Base-by-base conservation (phyloP, 495 filamentous ascomycete genomes). In the Thozetella sp. region DNA sequence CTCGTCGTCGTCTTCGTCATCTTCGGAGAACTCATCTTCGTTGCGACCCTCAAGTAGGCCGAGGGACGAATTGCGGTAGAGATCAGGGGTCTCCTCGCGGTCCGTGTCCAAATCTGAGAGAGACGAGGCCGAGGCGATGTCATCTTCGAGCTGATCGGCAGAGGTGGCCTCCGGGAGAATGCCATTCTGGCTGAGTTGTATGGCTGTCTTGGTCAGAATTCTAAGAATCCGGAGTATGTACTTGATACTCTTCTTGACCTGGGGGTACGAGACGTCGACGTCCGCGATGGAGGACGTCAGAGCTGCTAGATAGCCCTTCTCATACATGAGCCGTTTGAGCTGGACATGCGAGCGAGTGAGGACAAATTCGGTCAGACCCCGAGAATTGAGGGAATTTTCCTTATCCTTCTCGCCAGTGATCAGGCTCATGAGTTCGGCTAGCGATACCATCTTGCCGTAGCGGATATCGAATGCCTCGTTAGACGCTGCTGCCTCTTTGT, bases 71-170 rank as follows among this genome's bases (percentile, higher is more conserved):
- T 98, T 96, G 43, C 95, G 88, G 76, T 97, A 98, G 9, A 99
- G 85, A 77, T 99, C 96, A 22, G 95, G 95, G 9, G 96, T 98
- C 69, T 98, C 94, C 71, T 98, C 95, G 20, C 96, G 90, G 58
- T 92, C 89, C 65, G 93, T 90, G 26, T 93, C 92, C 27, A 91
- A 77, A 54, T 96, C 92, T 9, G 93, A 96, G 46, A 96, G 85
- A 0, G 95, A 97, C 11, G 93, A 93, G 24, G 94, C 88, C 22
- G 92, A 93, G 4, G 89, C 90, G 25, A 97, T 92, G 37, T 97
- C 96, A 55, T 96, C 93, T 40, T 96, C 93, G 27, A 92, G 84
- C 3, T 82, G 84, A 58, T 90, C 87, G 17, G 88, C 87, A 25
- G 84, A 79, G 2, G 85, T 83, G 2, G 84, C 82, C 20, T 48